Conservation (phyloP, 2,329 filamentous ascomycete genomes). For the Podosphaera leucotricha region DNA sequence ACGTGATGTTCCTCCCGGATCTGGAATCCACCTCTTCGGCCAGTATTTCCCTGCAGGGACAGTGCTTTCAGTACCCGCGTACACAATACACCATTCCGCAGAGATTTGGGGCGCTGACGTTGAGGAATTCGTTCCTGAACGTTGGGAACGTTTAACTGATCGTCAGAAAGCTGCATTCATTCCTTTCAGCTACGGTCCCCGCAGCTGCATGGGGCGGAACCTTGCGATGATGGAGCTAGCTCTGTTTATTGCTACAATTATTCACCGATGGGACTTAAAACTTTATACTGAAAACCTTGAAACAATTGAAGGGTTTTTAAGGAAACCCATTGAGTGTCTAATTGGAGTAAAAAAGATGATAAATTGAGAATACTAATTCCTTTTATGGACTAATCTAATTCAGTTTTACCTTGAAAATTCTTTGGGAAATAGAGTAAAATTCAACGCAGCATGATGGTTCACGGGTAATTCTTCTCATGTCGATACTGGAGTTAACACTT, state of each 20-base stretch:
- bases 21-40: conserved; percentile 39
- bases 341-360: conserved; percentile 25
- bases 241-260: conserved; percentile 47
- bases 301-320: conserved; percentile 57
- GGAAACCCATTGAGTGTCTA: conserved; percentile 50
- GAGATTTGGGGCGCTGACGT: conserved; percentile 53
- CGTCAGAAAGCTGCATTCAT: conserved; percentile 53
- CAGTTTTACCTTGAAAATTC: no score
- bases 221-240: conserved; percentile 79
- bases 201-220: conserved; percentile 54
- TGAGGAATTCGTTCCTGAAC: conserved; percentile 48
- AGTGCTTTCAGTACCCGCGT: conserved; percentile 56
- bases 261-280: conserved; percentile 35
- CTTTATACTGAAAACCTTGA: conserved; percentile 39
- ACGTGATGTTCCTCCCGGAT: conserved; percentile 31
- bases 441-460: no score
- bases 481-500: no score
- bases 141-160: conserved; percentile 42
- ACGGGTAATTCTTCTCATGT: no score
- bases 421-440: no score
- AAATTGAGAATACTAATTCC: no score
- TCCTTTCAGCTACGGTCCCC: conserved; percentile 47
- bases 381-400: no score
- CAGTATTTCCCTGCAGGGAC: conserved; percentile 52
- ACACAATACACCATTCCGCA: conserved; percentile 56